Conservation (phyloP, 2,329 filamentous ascomycete genomes). For the Chaetomium globosum region DNA sequence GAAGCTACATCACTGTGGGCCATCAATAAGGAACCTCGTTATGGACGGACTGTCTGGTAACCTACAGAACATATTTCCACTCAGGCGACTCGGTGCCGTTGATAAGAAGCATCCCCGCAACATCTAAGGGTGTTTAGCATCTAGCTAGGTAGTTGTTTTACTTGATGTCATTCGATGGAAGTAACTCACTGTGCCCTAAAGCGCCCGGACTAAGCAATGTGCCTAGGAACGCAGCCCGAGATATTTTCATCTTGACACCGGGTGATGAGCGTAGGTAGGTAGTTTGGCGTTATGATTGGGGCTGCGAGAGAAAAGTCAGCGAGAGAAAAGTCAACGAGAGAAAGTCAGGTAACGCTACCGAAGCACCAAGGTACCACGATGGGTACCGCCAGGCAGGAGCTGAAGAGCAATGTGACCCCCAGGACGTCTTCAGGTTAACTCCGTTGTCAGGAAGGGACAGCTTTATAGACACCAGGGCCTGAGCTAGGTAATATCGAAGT, state of each 20-base stretch:
- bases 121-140: constrained; percentile 8
- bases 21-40: background rate
- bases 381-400: background rate
- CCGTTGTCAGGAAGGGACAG: background rate
- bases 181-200: background rate
- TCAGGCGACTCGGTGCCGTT: constrained; percentile 26
- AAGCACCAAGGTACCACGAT: background rate
- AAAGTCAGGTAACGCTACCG: background rate
- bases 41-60: background rate
- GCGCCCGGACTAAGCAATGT: background rate
- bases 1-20: background rate
- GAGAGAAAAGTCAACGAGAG: too few relatives aligned
- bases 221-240: background rate
- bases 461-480: background rate
- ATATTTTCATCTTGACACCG: background rate
- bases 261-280: too few relatives aligned
- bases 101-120: constrained; percentile 26
- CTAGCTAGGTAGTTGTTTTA: background rate
- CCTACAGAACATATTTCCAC: constrained; percentile 28
- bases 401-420: background rate
- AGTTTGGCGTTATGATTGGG: background rate
- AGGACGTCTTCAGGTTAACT: background rate
- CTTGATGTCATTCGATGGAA: background rate
- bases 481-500: background rate
- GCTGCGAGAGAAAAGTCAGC: background rate